Evolutionary conservation across 192 early-diverging fungal species (phyloP), one percentile per base, ranked within the genome.

Genomic region (Gamsiella multidivaricata): DNA sequence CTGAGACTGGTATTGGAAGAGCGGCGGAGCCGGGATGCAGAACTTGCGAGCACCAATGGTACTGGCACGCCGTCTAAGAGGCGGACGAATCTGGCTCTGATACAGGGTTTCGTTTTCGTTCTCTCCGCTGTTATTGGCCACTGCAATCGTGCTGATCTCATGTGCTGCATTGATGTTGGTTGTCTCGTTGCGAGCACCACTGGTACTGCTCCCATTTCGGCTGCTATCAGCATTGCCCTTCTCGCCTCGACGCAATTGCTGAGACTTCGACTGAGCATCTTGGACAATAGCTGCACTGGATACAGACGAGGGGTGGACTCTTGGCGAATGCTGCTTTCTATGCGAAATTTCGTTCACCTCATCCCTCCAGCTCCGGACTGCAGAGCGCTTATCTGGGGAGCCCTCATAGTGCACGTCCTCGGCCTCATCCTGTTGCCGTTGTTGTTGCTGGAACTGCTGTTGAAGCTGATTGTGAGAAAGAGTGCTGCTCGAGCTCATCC

Each of bases 311-410:
- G 45, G 25, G 36, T 26, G 43, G 9, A 58, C 46, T 54, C 63
- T 56, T 1, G 72, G 64, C 0, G 72, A 76, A 15, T 58, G 61
- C 3, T 25, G 60, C 26, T 59, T 76, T 45, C 56, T 51, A 22
- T 66, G 58, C 2, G 72, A 66, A 1, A 66, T 59, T 20, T 76
- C 65, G 14, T 76, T 76, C 34, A 76, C 72, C 22, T 76, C 72
- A 55, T 76, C 72, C 22, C 64, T 54, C 72, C 72, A 76, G 33
- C 25, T 61, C 22, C 36, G 31, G 43, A 76, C 72, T 1, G 72
- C 72, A 2, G 64, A 76, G 29, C 65, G 57, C 51, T 56, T 66
- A 17, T 76, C 72, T 1, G 67, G 42, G 3, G 70, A 62, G 7
- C 60, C 49, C 26, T 73, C 70, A 34, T 26, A 43, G 3, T 42